Conservation (phyloP, 139 green algal genomes). For the Tetraselmis striata region DNA sequence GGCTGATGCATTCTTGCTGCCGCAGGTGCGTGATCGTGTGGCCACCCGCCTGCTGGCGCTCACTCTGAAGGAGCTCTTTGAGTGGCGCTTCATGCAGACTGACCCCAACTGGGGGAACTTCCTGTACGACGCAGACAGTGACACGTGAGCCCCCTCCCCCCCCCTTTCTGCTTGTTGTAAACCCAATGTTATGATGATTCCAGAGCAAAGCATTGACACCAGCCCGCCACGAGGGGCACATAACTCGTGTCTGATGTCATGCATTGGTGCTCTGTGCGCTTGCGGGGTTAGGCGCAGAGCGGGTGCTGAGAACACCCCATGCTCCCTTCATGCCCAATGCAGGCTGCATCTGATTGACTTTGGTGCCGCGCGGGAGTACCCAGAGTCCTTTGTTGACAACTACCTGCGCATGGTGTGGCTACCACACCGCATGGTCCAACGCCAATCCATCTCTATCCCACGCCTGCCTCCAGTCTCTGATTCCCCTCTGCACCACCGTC, state of each 20-base stretch:
- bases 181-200: too few relatives aligned
- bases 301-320: too few relatives aligned
- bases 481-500: not conserved
- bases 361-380: conserved; percentile 76
- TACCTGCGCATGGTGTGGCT: conserved; percentile 95
- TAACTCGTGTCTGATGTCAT: too few relatives aligned
- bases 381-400: conserved; percentile 65
- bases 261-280: too few relatives aligned
- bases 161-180: not conserved
- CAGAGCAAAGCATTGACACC: too few relatives aligned
- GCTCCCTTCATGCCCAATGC: not conserved
- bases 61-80: conserved; percentile 87
- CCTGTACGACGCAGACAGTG: conserved; percentile 74
- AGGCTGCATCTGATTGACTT: conserved; percentile 89
- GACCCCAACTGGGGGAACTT: conserved; percentile 98
- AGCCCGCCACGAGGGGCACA: too few relatives aligned
- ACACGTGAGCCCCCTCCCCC: conserved; percentile 4
- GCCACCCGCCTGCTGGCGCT: conserved; percentile 71
- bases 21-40: conserved; percentile 52
- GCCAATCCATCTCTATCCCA: too few relatives aligned
- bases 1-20: too few relatives aligned
- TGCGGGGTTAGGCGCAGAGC: too few relatives aligned
- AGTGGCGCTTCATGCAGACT: conserved; percentile 93
- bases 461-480: too few relatives aligned
- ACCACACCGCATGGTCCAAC: too few relatives aligned